These are phyloP conservation scores for Eimeria praecox DNA, from an alignment of 169 alveolate genomes.

Conservation along the genomic window DNA sequence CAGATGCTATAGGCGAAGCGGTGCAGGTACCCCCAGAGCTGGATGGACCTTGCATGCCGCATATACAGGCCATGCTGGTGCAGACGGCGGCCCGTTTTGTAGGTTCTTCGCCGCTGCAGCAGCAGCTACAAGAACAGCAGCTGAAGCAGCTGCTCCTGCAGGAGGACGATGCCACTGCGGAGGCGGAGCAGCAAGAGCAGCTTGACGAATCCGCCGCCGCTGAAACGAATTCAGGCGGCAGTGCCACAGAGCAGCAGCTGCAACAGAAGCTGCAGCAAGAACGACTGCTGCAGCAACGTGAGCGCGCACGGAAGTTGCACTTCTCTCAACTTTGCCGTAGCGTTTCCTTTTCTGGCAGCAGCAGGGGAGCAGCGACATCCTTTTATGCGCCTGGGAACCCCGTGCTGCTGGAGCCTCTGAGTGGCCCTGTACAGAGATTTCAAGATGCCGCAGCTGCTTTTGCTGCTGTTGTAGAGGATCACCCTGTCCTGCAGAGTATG, in stretches of 20 bases:
- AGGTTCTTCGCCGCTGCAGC: conserved; percentile 69
- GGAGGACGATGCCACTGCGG: conserved; percentile 57
- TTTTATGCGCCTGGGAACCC: conserved; percentile 75
- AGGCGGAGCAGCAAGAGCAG: conserved; percentile 10
- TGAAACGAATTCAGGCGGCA: neutral
- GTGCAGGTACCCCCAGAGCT: conserved; percentile 26
- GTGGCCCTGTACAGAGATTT: conserved; percentile 69
- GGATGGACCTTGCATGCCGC: conserved; percentile 46
- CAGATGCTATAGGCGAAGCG: conserved; percentile 8
- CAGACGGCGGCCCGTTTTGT: conserved; percentile 47
- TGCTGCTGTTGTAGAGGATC: conserved; percentile 53
- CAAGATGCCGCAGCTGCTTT: conserved; percentile 50
- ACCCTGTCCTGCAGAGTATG: conserved; percentile 71
- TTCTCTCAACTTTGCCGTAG: conserved; percentile 66
- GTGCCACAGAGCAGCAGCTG: conserved; percentile 66
- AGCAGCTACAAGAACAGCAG: conserved; percentile 77
- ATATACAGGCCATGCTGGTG: conserved; percentile 56
- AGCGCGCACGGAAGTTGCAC: conserved; percentile 80
- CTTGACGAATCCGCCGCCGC: neutral
- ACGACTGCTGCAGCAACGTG: conserved; percentile 78
- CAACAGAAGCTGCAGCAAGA: conserved; percentile 77
- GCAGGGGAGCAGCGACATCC: conserved; percentile 61
- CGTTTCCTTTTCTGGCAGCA: conserved; percentile 1
- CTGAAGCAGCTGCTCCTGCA: conserved; percentile 80
- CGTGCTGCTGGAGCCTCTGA: conserved; percentile 66